Base-by-base conservation (phyloP, 2,329 filamentous ascomycete species). In the Pleurostoma richardsiae region DNA sequence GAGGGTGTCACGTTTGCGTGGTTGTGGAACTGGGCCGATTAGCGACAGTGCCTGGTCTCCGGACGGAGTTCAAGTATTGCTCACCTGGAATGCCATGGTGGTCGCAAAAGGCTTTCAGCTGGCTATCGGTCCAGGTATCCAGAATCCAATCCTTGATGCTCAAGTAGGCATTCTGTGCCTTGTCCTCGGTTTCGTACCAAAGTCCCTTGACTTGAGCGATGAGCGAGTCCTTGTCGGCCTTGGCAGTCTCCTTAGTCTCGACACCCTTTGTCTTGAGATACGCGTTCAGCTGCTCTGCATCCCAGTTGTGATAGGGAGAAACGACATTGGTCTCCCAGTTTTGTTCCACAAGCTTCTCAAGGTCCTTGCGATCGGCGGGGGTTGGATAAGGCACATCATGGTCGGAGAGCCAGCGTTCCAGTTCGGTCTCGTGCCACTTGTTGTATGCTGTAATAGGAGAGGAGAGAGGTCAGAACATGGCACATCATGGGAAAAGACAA, bases 341-440 rank as follows among this genome's bases (percentile, higher is more conserved):
- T 60, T 83, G 79, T 70, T 90, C 85, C 54, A 97, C 86, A n/a
- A 95, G 73, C 52, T 84, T 84, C 70, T 96, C 88, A n/a, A 99
- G 83, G 56, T 96, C 90, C 70, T 94, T 95, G 61, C 94, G 90
- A 69, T 96, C 90, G 42, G 92, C 83, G 8, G 91, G 83, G 8
- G 82, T 85, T n/a, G 94, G 90, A 66, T 96, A 90, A 7, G 92
- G 90, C 48, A 99, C 77, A 65, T 91, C 82, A 71, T 97, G 80
- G 64, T 99, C 94, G 30, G 88, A 88, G 43, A 99, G 83, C 94
- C 94, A 99, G 60, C 91, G 83, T 73, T 99, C 92, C 30, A 99
- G 82, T 77, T 99, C 94, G 27, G 89, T 95, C 75, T 97, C 86
- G 60, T 97, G 92, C 94, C 94, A 99, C 67, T 94, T 96, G 73